Base-by-base conservation (phyloP, 1,139 yeast genomes). In the Keqinozyma sinolaborantium region DNA sequence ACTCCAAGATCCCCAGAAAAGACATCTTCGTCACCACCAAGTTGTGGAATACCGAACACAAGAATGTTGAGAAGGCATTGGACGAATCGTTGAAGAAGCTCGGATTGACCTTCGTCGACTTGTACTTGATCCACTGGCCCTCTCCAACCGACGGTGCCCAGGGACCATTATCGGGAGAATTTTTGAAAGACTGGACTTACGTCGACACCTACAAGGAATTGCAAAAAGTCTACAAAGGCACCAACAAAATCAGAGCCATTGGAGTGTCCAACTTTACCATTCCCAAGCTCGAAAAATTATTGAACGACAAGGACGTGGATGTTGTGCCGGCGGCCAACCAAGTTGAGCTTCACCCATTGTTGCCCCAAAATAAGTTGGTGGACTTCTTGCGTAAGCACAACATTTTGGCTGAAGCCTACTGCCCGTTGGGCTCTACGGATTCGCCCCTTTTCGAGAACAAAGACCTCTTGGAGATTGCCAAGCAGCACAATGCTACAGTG, bases 51-150 rank as follows among this genome's bases (percentile, higher is more conserved):
- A 58, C 64, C 19, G 73, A 75, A 44, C 75, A 76, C 40, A 44
- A 45, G 21, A 84, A 82, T 6, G 74, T 83, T 31, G 53, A 60
- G 30, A 58, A 56, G 25, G 83, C 82, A 9, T 61, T 87, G 34
- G 73, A 79, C 30, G 60, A 55, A 31, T 80, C 94, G 5, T 69
- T 87, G 51, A 53, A 71, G 48, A 74, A 78, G 47, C 65, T 87
- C 47, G 82, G 81, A 2, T 60, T 83, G 45, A 92, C 83, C 34
- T 88, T 87, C 49, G 79, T 88, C 37, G 96, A 88, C 53, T 67
- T 88, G 47, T 80, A 80, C 55, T 69, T 88, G 53, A 73, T 84
- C 48, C 96, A 87, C 61, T 86, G 94, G 95, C 95, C 95, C 6
- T 69, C 73, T 30, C 69, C 83, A 2, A 52, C 73, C 34, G 64